Evolutionary conservation across 495 filamentous ascomycete genomes (phyloP), one percentile per base, ranked within the genome.

Genomic region (Penicillium ochrochloron): DNA sequence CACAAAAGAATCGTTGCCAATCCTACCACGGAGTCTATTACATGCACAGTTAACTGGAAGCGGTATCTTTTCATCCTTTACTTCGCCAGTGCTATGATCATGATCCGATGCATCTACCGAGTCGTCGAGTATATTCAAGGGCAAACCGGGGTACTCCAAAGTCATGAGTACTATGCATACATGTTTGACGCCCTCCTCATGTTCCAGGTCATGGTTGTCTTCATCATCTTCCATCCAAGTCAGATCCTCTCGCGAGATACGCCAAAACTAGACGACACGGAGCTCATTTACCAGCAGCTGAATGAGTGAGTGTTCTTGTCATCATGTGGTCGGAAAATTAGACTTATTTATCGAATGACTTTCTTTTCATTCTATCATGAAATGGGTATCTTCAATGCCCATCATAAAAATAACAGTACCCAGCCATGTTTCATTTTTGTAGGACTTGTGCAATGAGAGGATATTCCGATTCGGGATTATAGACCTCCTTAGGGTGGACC

Each of bases 81-180:
- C 64, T 56, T 56, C 2, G 75, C 75, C 5, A 84, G 79, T 54
- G 67, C 63, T 1, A 71, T 90, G 33, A 89, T 92, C 60, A 65
- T 92, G 59, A 68, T 90, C 2, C 80, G 89, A 15, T 85, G 78
- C 19, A 57, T 90, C 6, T 90, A 88, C 66, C 79, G 89, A n/a
- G 72, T 88, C 17, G 66, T 88, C 6, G 89, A 92, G 74, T 92
- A 85, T 65, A 55, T 80, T 1, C 78, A 85, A 72, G 88, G 88
- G 0, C 67, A 80, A 39, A 70, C 74, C 12, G 86, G 88, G 0
- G 75, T 71, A 62, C 37, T 85, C 21, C 66, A 88, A 31, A 67
- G 59, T 10, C 80, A 85, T 57, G 88, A 91, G 75, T 79, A 78
- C 66, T 83, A 80, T 60, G 60, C 89, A 46, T 90, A 89, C 71